Base-by-base conservation (phyloP, 2,329 filamentous ascomycete genomes). In the Alternaria postmessia region DNA sequence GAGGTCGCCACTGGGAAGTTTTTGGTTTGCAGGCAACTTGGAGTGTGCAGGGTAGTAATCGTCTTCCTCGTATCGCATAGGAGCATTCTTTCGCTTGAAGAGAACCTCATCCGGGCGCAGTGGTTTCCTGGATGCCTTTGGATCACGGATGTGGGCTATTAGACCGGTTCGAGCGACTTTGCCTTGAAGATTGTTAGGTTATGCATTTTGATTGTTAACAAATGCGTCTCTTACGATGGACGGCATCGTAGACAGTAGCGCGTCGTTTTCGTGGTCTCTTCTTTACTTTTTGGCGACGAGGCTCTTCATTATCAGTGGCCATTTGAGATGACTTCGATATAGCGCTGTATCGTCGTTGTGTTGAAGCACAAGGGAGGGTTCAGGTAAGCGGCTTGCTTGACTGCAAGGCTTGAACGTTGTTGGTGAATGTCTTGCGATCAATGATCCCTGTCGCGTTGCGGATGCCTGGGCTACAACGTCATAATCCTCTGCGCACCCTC, bases 1-100 rank as follows among this genome's bases (percentile, higher is more conserved):
- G 47, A 94, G 80, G 67, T 92, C 89, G 58, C 88, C 89, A 41
- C 88, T 85, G 5, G 91, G 91, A 16, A 94, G 80, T 8, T 81
- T 72, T 49, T 81, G 81, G 12, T 80, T 78, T 3, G 80, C 81
- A 14, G 87, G 79, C n/a, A 87, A 77, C 30, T 81, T 76, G 56
- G 88, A 85, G 73, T 90, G 84, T 4, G 89, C 86, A 68, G 86
- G 87, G 79, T 93, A 94, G 62, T 90, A 82, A 76, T 93, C 91
- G 60, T 87, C 84, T 77, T 93, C 91, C 55, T 85, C 85, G 71
- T 88, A 92, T 54, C 90, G 87, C 20, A 82, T 79, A 2, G 91
- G 91, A 1, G 91, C 90, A 60, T 85, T 81, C 64, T 82, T 82
- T 47, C 86, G 85, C 28, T 86, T 86, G 75, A 92, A 93, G 4